phyloP scores from a whole-genome alignment of 176 grass and related monocot genomes.

The Oryza longistaminata region DNA sequence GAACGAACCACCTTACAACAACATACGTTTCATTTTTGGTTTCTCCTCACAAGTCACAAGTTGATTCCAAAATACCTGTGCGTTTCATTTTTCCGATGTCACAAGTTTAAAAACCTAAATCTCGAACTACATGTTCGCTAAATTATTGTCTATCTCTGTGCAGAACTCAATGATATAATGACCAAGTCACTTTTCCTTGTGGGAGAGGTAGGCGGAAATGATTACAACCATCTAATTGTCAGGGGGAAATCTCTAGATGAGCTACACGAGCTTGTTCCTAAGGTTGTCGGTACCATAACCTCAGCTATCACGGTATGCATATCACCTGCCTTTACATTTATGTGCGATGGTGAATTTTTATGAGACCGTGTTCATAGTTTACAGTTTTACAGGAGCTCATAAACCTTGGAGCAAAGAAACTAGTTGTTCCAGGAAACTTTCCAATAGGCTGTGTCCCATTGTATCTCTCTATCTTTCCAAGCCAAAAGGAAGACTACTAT shows the following conservation, averaged over 20 bases:
- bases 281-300: constrained; percentile 62
- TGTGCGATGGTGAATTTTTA: neutral
- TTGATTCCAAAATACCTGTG: neutral
- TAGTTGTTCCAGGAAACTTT: constrained; percentile 83
- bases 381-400: constrained; percentile 65
- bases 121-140: neutral
- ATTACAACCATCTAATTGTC: constrained; percentile 89
- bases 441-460: constrained; percentile 84
- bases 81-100: neutral
- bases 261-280: constrained; percentile 66
- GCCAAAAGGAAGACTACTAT: constrained; percentile 66
- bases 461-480: constrained; percentile 70
- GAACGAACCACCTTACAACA: neutral
- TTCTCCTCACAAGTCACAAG: neutral
- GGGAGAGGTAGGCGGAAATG: constrained; percentile 88
- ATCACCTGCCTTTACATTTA: neutral
- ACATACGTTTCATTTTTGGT: neutral
- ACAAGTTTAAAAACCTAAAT: neutral
- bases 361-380: constrained; percentile 26
- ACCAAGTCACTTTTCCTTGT: constrained; percentile 75
- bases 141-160: constrained; percentile 30
- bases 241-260: constrained; percentile 58
- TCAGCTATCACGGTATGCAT: constrained; percentile 52
- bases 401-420: constrained; percentile 77
- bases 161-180: constrained; percentile 58